Conservation (phyloP, 345 rosid genomes). For the Moricandia arvensis region DNA sequence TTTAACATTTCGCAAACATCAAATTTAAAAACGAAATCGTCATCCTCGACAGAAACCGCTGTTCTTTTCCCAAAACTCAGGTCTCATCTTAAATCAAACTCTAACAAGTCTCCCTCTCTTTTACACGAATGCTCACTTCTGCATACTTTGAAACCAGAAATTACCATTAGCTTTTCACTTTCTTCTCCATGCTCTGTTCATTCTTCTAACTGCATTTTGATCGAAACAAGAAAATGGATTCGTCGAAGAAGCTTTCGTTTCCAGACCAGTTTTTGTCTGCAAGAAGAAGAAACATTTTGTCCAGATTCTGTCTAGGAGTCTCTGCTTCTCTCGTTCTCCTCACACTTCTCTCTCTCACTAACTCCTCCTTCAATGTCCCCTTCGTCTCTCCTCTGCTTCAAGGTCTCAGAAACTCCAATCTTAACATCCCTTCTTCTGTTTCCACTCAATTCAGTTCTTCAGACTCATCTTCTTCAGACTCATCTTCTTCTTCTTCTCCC, state of each 20-base stretch:
- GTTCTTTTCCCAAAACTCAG: neutral
- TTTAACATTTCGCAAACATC: neutral
- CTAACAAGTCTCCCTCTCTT: conserved; percentile 22
- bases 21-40: neutral
- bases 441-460: neutral
- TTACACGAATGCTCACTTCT: conserved; percentile 1
- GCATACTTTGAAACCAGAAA: neutral
- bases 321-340: conserved; percentile 46
- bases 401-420: conserved; percentile 39
- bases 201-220: neutral
- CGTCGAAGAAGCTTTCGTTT: conserved; percentile 39
- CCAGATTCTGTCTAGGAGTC: conserved; percentile 53
- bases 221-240: conserved; percentile 40
- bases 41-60: conserved; percentile 18
- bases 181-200: conserved; percentile 15
- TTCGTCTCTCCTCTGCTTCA: conserved; percentile 44
- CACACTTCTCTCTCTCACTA: conserved; percentile 45
- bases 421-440: conserved; percentile 31
- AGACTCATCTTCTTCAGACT: too few relatives aligned
- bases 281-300: conserved; percentile 44
- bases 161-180: conserved; percentile 9
- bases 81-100: conserved; percentile 2
- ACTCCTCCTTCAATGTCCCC: conserved; percentile 43
- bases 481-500: conserved; percentile 35
- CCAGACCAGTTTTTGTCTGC: conserved; percentile 48